phyloP scores from a whole-genome alignment of 768 basidiomycete species.

The Gyrodon lividus region DNA sequence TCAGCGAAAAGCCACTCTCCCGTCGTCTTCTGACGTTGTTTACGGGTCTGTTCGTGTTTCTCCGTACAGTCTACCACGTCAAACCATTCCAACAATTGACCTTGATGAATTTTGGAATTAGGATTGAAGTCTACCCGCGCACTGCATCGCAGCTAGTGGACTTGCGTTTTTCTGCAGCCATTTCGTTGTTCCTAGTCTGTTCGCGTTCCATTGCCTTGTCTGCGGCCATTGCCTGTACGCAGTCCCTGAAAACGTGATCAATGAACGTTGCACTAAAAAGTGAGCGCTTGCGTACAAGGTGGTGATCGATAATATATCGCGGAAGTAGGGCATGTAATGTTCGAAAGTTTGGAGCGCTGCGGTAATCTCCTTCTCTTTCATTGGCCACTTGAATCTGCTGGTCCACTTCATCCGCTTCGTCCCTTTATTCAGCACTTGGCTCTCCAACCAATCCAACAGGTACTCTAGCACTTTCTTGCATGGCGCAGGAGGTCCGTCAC shows the following conservation, averaged over 20 bases:
- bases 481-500: background rate
- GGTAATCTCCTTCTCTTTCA: background rate
- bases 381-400: background rate
- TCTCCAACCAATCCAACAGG: background rate
- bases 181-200: background rate
- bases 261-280: too few relatives aligned
- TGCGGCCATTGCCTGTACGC: background rate
- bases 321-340: background rate
- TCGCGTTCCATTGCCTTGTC: background rate
- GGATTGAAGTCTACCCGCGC: background rate
- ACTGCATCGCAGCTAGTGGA: background rate
- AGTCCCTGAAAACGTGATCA: background rate
- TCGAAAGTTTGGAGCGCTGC: background rate
- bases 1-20: background rate
- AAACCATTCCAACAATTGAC: background rate
- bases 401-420: background rate
- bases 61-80: background rate
- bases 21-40: background rate
- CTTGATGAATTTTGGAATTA: background rate
- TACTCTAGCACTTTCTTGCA: background rate
- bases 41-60: background rate
- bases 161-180: background rate
- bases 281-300: background rate
- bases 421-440: background rate
- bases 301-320: background rate